These are phyloP conservation scores for Domatiomyces catenatus DNA, from an alignment of 2,329 filamentous ascomycete genomes.

Conservation along the genomic window DNA sequence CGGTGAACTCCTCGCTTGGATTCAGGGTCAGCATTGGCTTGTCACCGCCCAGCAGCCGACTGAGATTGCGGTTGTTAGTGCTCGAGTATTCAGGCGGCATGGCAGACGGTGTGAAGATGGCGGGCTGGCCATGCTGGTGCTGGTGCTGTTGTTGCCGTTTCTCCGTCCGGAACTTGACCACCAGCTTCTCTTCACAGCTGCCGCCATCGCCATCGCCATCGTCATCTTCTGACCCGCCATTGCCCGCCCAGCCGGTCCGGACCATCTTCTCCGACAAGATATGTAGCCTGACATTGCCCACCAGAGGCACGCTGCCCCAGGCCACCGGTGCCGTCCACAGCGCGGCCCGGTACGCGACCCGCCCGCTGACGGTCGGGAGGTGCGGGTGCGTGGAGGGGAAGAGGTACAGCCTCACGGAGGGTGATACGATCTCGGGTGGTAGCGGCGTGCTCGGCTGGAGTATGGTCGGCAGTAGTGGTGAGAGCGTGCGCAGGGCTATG, in stretches of 20 bases:
- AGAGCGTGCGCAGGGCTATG: conserved; percentile 39
- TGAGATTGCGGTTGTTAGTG: conserved; percentile 26
- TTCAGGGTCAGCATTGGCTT: conserved; percentile 34
- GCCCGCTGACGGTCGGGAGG: conserved; percentile 80
- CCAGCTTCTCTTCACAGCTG: conserved; percentile 52
- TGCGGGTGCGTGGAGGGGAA: conserved; percentile 47
- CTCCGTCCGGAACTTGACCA: conserved; percentile 75
- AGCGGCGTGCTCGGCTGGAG: conserved; percentile 39
- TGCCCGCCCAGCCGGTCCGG: conserved; percentile 32
- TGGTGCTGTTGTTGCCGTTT: conserved; percentile 19
- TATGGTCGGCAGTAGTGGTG: conserved; percentile 45
- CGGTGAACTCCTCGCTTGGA: conserved; percentile 58
- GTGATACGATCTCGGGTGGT: conserved; percentile 46
- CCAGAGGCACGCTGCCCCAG: conserved; percentile 81
- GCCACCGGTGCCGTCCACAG: conserved; percentile 92
- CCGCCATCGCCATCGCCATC: conserved; percentile 19
- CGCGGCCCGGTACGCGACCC: conserved; percentile 79
- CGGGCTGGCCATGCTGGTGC: background rate
- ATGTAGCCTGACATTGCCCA: conserved; percentile 76
- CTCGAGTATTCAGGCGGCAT: conserved; percentile 12
- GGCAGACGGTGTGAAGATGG: conserved; percentile 1
- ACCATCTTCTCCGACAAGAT: conserved; percentile 83
- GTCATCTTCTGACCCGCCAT: conserved; percentile 22
- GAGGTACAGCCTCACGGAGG: conserved; percentile 45
- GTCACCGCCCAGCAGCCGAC: conserved; percentile 37